These are phyloP conservation scores for Talaromyces sp. DNA, from an alignment of 2,329 filamentous ascomycete genomes.

Conservation along the genomic window DNA sequence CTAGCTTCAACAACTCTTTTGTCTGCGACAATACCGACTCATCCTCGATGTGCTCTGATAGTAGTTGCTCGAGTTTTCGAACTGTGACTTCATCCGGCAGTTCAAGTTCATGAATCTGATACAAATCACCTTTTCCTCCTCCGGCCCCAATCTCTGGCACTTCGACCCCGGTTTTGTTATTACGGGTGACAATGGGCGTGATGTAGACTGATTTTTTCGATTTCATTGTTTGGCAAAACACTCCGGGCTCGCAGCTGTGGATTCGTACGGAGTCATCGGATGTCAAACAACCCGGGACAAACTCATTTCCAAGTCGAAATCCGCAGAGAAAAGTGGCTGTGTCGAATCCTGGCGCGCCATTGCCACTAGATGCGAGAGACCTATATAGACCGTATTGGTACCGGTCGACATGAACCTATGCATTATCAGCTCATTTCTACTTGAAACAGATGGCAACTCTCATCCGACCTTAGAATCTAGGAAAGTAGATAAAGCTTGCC, in stretches of 20 bases:
- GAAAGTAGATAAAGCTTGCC: constrained; percentile 70
- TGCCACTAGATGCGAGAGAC: constrained; percentile 49
- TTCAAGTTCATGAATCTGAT: constrained; percentile 62
- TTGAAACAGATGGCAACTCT: neutral
- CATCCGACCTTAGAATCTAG: constrained; percentile 56
- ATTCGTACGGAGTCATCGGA: constrained; percentile 57
- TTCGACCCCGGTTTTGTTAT: constrained; percentile 49
- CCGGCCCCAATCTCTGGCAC: constrained; percentile 71
- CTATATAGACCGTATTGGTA: constrained; percentile 73
- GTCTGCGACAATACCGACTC: constrained; percentile 24
- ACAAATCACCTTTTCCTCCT: constrained; percentile 71
- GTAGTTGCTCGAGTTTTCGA: constrained; percentile 51
- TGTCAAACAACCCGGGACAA: constrained; percentile 68
- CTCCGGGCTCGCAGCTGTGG: constrained; percentile 78
- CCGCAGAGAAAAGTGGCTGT: constrained; percentile 67
- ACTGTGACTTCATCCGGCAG: constrained; percentile 46
- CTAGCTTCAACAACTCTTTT: constrained; percentile 27
- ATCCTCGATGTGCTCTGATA: constrained; percentile 36
- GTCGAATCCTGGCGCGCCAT: constrained; percentile 39
- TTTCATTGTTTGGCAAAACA: constrained; percentile 39
- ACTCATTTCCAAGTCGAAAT: constrained; percentile 67
- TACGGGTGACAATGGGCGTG: constrained; percentile 66
- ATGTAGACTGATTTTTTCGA: constrained; percentile 63
- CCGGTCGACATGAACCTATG: constrained; percentile 72
- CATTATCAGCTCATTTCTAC: constrained; percentile 15